Conservation (phyloP, 2,329 filamentous ascomycete species). For the Diaporthe citri region DNA sequence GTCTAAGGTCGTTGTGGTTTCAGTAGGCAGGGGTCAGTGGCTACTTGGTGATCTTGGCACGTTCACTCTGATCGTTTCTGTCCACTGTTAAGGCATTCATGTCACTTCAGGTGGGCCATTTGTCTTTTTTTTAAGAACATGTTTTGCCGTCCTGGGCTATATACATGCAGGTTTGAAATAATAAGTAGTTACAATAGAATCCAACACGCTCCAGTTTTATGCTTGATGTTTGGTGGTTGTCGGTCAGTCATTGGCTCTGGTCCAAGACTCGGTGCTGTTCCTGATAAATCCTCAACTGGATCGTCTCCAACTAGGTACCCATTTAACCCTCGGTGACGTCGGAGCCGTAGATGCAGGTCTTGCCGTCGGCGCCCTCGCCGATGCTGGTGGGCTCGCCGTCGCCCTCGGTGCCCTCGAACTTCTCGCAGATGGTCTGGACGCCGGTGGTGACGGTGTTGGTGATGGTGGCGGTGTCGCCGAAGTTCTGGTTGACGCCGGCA, state of each 20-base stretch:
- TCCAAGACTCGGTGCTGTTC: neutral
- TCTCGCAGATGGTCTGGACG: slow-evolving; percentile 39
- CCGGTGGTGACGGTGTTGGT: slow-evolving; percentile 37
- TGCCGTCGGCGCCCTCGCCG: slow-evolving; percentile 38
- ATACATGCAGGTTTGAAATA: slow-evolving; percentile 23
- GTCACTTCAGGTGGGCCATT: neutral
- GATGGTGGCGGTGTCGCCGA: slow-evolving; percentile 47
- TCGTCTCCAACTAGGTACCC: neutral
- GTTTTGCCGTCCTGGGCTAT: slow-evolving; percentile 33
- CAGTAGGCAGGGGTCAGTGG: too few species aligned
- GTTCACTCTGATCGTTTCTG: too few species aligned
- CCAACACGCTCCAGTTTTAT: slow-evolving; percentile 12
- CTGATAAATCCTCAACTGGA: neutral
- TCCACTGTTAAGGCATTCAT: neutral
- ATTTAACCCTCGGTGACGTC: slow-evolving; percentile 24
- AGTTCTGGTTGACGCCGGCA: slow-evolving; percentile 40
- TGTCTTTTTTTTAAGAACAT: slow-evolving; percentile 11
- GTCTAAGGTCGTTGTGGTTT: neutral
- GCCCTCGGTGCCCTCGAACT: slow-evolving; percentile 39
- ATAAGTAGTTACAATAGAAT: slow-evolving; percentile 33
- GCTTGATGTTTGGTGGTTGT: slow-evolving; percentile 27
- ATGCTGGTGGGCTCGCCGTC: slow-evolving; percentile 40
- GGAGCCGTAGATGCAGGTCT: slow-evolving; percentile 40
- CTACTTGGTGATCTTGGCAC: too few species aligned
- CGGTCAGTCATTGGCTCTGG: slow-evolving; percentile 11